These are phyloP conservation scores for Phoma herbarum DNA, from an alignment of 2,329 filamentous ascomycete species.

Conservation along the genomic window DNA sequence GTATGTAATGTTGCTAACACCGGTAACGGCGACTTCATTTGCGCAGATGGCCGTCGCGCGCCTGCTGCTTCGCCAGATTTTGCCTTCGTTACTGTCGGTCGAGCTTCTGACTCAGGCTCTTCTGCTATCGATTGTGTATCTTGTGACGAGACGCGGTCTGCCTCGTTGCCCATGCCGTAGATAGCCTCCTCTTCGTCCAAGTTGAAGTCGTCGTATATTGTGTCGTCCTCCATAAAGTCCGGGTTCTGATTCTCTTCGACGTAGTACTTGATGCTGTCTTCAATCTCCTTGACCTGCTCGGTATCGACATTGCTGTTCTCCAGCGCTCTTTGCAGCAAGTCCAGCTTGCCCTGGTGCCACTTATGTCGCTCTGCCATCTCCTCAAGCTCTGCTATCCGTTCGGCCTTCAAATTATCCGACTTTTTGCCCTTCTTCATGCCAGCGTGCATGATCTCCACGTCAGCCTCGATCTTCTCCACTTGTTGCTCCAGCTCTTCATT, in stretches of 20 bases:
- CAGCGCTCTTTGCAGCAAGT: constrained; percentile 86
- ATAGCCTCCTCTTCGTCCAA: constrained; percentile 90
- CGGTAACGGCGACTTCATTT: constrained; percentile 94
- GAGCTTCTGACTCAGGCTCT: constrained; percentile 69
- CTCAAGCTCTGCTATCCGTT: constrained; percentile 88
- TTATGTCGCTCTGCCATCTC: constrained; percentile 89
- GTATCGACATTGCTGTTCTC: constrained; percentile 92
- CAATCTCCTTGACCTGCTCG: constrained; percentile 84
- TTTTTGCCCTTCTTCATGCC: constrained; percentile 96
- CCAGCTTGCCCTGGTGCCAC: constrained; percentile 93
- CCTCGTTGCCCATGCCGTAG: constrained; percentile 81
- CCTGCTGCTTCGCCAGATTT: constrained; percentile 69
- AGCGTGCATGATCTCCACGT: constrained; percentile 84
- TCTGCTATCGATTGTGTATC: constrained; percentile 93
- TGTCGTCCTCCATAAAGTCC: constrained; percentile 93
- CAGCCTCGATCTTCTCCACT: constrained; percentile 91
- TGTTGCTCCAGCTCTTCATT: constrained; percentile 94
- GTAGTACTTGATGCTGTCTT: constrained; percentile 95
- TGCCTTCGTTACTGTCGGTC: constrained; percentile 61
- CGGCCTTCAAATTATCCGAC: constrained; percentile 77
- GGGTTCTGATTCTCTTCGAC: constrained; percentile 87
- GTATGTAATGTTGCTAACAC: constrained; percentile 89
- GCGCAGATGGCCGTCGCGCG: constrained; percentile 79
- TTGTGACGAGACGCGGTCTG: constrained; percentile 91
- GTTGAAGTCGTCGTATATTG: constrained; percentile 92